phyloP scores from a whole-genome alignment of 1,284 basidiomycete genomes.

The Golubevia pallescens region DNA sequence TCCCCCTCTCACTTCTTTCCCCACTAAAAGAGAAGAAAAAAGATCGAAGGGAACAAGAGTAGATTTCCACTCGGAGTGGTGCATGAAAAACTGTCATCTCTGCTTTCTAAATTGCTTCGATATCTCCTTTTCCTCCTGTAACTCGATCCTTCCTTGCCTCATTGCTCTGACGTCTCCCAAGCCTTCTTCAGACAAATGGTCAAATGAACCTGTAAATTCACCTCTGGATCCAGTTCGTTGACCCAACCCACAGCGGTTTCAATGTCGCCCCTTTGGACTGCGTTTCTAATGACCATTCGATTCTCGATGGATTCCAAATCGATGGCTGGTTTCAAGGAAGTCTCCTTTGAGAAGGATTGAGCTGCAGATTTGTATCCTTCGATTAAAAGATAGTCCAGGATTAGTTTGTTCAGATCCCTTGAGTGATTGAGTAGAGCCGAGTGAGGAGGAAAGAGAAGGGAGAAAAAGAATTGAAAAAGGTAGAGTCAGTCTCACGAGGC shows the following conservation, averaged over 20 bases:
- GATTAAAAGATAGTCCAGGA: constrained; percentile 60
- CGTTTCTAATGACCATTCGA: constrained; percentile 47
- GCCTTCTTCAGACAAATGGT: background rate
- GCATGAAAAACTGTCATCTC: constrained; percentile 57
- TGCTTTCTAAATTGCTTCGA: constrained; percentile 8
- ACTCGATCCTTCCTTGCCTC: background rate
- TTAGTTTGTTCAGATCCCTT: constrained; percentile 55
- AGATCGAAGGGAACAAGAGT: no score
- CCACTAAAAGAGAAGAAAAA: no score
- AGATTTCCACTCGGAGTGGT: constrained; percentile 50
- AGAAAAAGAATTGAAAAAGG: background rate
- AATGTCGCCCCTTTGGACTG: constrained; percentile 52
- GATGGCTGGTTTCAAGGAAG: constrained; percentile 41
- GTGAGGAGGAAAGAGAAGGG: background rate
- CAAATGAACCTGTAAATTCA: constrained; percentile 17
- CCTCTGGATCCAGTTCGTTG: constrained; percentile 61
- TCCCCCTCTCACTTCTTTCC: no score
- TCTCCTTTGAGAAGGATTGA: constrained; percentile 41
- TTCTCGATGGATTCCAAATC: constrained; percentile 51
- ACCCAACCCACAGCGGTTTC: constrained; percentile 49
- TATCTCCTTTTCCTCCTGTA: constrained; percentile 13
- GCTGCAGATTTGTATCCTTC: constrained; percentile 62
- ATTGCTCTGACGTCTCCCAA: background rate
- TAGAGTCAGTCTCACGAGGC: background rate
- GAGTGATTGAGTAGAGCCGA: background rate